Conservation (phyloP, 2,329 filamentous ascomycete species). For the Xylaria sp. region DNA sequence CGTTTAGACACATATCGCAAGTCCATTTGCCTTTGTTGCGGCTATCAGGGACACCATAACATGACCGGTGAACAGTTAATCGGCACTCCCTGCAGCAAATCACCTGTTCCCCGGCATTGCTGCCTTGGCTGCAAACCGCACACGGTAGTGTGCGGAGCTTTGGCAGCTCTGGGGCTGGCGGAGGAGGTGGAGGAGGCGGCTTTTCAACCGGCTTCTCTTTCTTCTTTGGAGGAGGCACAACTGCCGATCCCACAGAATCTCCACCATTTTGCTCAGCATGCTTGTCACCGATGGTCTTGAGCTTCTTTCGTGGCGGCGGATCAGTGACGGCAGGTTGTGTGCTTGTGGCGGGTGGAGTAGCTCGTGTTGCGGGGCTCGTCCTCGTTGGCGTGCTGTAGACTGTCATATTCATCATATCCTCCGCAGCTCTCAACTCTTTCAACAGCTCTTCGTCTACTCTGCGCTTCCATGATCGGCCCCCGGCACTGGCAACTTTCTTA, state of each 20-base stretch:
- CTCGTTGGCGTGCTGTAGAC: conserved; percentile 51
- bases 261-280: conserved; percentile 59
- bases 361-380: conserved; percentile 43
- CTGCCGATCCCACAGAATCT: conserved; percentile 57
- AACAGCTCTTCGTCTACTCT: conserved; percentile 91
- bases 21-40: conserved; percentile 83
- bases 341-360: conserved; percentile 47
- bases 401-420: conserved; percentile 65
- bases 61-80: conserved; percentile 88
- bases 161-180: conserved; percentile 75
- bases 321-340: conserved; percentile 53
- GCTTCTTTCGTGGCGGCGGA: conserved; percentile 70
- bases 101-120: conserved; percentile 74
- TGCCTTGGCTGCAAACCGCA: conserved; percentile 81
- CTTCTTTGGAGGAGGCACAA: conserved; percentile 59
- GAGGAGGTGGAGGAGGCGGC: conserved; percentile 60
- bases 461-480: conserved; percentile 85
- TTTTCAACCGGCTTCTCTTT: conserved; percentile 70
- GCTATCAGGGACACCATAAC: conserved; percentile 84
- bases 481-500: conserved; percentile 83
- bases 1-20: conserved; percentile 95
- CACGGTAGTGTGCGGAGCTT: conserved; percentile 84
- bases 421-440: conserved; percentile 73
- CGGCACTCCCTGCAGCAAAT: conserved; percentile 88
- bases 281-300: conserved; percentile 65